Evolutionary conservation across 345 rosid species (phyloP), one percentile per base, ranked within the genome.

Genomic region (Dipteronia dyeriana): DNA sequence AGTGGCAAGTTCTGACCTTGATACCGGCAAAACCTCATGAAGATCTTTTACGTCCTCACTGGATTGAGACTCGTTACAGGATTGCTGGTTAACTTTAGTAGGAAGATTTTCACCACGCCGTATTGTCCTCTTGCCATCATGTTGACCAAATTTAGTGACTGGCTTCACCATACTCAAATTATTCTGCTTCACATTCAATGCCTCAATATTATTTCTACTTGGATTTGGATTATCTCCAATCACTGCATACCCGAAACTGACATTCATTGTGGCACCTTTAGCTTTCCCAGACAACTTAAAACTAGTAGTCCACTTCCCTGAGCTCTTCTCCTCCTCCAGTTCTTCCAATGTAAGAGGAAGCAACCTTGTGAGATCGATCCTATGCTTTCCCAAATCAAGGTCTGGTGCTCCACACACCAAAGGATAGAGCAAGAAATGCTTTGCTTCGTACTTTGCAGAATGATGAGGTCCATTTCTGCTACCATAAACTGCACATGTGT

Each of bases 341-440:
- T 93, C 99, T 85, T 95, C 99, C 81, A 93, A 81, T 19, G 99
- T 90, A 76, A 91, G 89, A 67, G 99, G 99, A 82, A 95, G 95
- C 83, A 95, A 78, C 75, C 90, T 91, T 0, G 99, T 90, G 75
- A 95, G 94, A 70, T 95, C 99, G 82, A 95, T 88, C 73, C 98
- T 91, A 79, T 95, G 99, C 88, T 93, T 95, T 53, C 99, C 99
- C 85, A 95, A 81, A 85, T 95, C 98, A 85, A 90, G 84, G 70
- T 89, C 98, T 1, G 89, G 92, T 20, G 84, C 81, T 76, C 87
- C 91, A 78, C 82, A 79, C 74, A 88, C 82, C 54, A 90, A 79
- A 49, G 86, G 94, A 79, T 85, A 91, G 51, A 95, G 88, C 89
- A 93, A 84, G 87, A 93, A 95, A 88, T 91, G 97, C 79, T 91